A percentile compares a stretch with the other conserved stretches of the same genome.
phyloP scores from a whole-genome alignment of 2,329 filamentous ascomycete genomes.

The Paradendryphiella salina region DNA sequence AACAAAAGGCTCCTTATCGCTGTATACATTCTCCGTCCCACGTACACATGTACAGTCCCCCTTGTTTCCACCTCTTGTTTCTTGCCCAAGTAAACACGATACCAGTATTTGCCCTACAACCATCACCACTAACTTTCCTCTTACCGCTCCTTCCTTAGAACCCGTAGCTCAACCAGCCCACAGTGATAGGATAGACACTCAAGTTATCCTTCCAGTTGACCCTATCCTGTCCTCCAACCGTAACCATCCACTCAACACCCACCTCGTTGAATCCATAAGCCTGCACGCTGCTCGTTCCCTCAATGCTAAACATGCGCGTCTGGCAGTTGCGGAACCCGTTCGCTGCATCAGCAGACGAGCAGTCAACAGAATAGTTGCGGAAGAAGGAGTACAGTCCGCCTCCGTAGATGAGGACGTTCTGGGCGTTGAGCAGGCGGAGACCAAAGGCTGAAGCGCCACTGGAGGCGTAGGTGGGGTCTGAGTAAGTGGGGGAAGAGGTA shows the following conservation, averaged over 20 bases:
- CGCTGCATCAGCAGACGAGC: conserved; percentile 28
- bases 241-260: conserved; percentile 53
- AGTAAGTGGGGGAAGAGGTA: conserved; percentile 55
- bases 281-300: conserved; percentile 46
- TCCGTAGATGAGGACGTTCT: conserved; percentile 63
- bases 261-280: conserved; percentile 57
- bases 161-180: conserved; percentile 42
- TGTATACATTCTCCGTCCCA: too few species aligned
- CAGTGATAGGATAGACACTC: conserved; percentile 45
- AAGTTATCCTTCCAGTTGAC: conserved; percentile 55
- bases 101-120: too few species aligned
- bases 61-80: too few species aligned
- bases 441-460: conserved; percentile 58
- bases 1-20: too few species aligned
- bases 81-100: too few species aligned
- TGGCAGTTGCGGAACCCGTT: conserved; percentile 52
- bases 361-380: conserved; percentile 59
- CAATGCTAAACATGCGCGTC: conserved; percentile 55
- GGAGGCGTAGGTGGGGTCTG: conserved; percentile 70
- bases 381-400: conserved; percentile 72
- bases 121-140: too few species aligned
- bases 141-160: conserved; percentile 16
- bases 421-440: conserved; percentile 62
- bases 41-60: too few species aligned
- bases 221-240: conserved; percentile 49